Conservation (phyloP, 1,284 basidiomycete genomes). For the Papiliotrema terrestris region DNA sequence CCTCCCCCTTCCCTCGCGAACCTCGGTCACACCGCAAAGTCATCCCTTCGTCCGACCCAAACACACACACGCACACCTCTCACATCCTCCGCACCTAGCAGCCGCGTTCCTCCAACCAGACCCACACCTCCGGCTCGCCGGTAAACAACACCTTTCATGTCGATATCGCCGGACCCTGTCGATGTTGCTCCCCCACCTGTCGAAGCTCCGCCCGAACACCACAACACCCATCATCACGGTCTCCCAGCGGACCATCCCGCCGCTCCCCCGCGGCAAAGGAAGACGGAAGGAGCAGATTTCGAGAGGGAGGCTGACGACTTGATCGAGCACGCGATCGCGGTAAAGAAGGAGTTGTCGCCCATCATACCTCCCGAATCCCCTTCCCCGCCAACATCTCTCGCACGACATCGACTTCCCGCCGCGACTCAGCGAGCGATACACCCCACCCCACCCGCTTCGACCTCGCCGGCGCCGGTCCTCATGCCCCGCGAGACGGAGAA, state of each 20-base stretch:
- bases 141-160: neutral
- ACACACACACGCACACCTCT: too few relatives aligned
- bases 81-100: too few relatives aligned
- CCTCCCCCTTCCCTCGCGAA: too few relatives aligned
- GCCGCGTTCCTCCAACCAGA: too few relatives aligned
- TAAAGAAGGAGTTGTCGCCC: neutral
- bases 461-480: neutral
- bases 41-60: too few relatives aligned
- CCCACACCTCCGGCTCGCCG: too few relatives aligned
- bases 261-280: too few relatives aligned
- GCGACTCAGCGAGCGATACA: neutral
- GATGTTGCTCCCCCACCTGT: neutral
- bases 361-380: neutral
- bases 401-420: neutral
- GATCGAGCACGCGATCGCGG: neutral
- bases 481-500: neutral
- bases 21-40: too few relatives aligned
- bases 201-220: neutral
- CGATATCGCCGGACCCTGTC: constrained; percentile 1
- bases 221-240: too few relatives aligned
- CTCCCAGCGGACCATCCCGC: too few relatives aligned
- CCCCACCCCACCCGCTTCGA: neutral
- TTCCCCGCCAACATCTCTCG: neutral
- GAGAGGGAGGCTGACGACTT: neutral
- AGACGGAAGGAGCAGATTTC: too few relatives aligned